phyloP scores from a whole-genome alignment of 352 stramenopile species.

The Peronospora farinosa region DNA sequence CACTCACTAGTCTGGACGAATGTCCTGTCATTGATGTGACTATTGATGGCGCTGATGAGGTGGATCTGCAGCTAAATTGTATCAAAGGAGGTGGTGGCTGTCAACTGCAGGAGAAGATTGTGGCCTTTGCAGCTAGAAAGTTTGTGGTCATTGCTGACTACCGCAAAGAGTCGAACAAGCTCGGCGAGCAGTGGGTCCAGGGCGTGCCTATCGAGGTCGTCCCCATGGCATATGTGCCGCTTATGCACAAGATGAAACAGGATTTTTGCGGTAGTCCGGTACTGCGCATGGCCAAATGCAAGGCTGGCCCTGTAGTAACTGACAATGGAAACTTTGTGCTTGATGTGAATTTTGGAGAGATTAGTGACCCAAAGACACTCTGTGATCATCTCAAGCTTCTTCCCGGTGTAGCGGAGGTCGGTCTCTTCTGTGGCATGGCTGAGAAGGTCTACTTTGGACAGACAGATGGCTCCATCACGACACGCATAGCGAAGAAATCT shows the following conservation, averaged over 20 bases:
- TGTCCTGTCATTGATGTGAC: conserved; percentile 93
- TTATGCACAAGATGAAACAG: conserved; percentile 67
- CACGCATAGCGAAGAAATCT: conserved; percentile 32
- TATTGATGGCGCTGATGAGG: conserved; percentile 98
- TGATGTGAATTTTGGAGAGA: conserved; percentile 81
- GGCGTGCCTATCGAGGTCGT: conserved; percentile 95
- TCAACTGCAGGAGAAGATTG: conserved; percentile 92
- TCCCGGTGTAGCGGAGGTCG: conserved; percentile 84
- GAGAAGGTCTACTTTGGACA: conserved; percentile 86
- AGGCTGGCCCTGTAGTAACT: conserved; percentile 94
- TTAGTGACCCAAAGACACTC: conserved; percentile 60
- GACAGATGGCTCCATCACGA: conserved; percentile 75
- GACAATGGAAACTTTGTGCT: conserved; percentile 94
- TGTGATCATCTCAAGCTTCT: conserved; percentile 71
- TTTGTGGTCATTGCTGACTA: conserved; percentile 97
- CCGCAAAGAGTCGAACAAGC: conserved; percentile 84
- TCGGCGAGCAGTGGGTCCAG: conserved; percentile 86
- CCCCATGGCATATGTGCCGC: conserved; percentile 95
- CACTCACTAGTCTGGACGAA: conserved; percentile 75
- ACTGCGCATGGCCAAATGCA: conserved; percentile 85
- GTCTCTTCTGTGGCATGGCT: conserved; percentile 85
- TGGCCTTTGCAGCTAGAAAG: conserved; percentile 91
- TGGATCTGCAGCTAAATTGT: conserved; percentile 95
- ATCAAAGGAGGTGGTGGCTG: conserved; percentile 97
- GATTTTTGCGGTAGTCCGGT: conserved; percentile 49